A percentile compares a stretch with the other conserved stretches of the same genome.
Conservation (phyloP, 106 monocot genomes). For the Platanthera zijinensis region DNA sequence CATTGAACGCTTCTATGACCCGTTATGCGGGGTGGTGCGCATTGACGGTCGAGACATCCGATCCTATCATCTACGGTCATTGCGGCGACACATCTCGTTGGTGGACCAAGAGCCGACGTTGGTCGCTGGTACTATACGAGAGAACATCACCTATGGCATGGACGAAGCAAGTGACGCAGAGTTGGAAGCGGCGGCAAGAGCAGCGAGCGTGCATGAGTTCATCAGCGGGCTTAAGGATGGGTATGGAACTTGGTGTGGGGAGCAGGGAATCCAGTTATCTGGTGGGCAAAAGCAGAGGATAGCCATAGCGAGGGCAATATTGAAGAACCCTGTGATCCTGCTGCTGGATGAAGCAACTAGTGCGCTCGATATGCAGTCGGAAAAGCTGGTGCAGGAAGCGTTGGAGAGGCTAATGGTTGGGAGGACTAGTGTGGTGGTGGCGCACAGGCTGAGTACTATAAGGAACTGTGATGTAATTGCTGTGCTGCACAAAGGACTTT, state of each 20-base stretch:
- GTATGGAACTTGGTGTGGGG: constrained; percentile 24
- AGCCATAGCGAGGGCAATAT: constrained; percentile 25
- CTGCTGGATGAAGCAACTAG: constrained; percentile 24
- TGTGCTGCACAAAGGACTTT: constrained; percentile 14
- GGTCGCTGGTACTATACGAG: constrained; percentile 17
- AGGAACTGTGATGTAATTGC: constrained; percentile 18
- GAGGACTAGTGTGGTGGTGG: constrained; percentile 19
- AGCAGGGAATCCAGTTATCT: constrained; percentile 15
- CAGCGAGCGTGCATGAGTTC: constrained; percentile 26
- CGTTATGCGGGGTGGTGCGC: constrained; percentile 6
- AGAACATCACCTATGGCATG: constrained; percentile 21
- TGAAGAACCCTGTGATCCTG: constrained; percentile 18
- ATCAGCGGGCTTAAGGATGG: constrained; percentile 18
- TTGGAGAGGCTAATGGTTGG: constrained; percentile 21
- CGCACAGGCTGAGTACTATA: constrained; percentile 21
- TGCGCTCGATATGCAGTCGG: constrained; percentile 16
- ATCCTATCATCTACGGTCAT: constrained; percentile 16
- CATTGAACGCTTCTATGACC: constrained; percentile 30
- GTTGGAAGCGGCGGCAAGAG: constrained; percentile 19
- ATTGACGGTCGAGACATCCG: constrained; percentile 20
- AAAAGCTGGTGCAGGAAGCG: constrained; percentile 22
- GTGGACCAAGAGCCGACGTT: constrained; percentile 26
- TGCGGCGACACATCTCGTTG: constrained; percentile 20
- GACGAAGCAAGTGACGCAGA: constrained; percentile 15
- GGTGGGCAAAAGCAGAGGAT: constrained; percentile 29